These are phyloP conservation scores for Ogataea populi-albae DNA, from an alignment of 805 yeast genomes.

Conservation along the genomic window DNA sequence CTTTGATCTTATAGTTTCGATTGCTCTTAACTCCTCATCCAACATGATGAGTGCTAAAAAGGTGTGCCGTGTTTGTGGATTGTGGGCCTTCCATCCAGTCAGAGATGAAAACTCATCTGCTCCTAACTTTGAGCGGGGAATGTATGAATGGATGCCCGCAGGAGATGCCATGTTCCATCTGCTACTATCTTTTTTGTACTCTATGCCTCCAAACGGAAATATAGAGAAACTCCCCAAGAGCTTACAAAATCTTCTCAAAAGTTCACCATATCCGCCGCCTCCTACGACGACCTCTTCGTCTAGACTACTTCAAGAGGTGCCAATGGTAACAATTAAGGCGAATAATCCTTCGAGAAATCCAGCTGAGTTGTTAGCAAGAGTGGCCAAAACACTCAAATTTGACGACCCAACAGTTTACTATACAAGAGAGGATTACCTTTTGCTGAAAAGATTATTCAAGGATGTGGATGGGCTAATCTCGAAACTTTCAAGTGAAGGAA, in stretches of 20 bases:
- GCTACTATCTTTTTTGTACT: slow-evolving; percentile 68
- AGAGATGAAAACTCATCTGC: slow-evolving; percentile 36
- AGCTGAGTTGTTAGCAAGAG: slow-evolving; percentile 57
- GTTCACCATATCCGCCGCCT: slow-evolving; percentile 75
- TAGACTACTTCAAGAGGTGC: slow-evolving; percentile 33
- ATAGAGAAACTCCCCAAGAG: slow-evolving; percentile 58
- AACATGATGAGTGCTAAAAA: slow-evolving; percentile 80
- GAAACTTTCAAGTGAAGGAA: slow-evolving; percentile 71
- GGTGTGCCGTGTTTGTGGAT: slow-evolving; percentile 74
- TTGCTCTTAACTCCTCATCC: slow-evolving; percentile 74
- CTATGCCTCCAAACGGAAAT: slow-evolving; percentile 66
- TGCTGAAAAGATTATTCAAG: slow-evolving; percentile 69
- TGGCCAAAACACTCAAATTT: slow-evolving; percentile 60
- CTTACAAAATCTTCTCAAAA: slow-evolving; percentile 60
- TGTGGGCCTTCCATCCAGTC: slow-evolving; percentile 72
- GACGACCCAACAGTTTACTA: slow-evolving; percentile 67
- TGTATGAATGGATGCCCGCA: slow-evolving; percentile 74
- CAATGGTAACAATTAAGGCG: slow-evolving; percentile 32
- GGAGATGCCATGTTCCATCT: slow-evolving; percentile 85
- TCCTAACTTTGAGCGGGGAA: slow-evolving; percentile 60
- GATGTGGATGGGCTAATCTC: slow-evolving; percentile 52
- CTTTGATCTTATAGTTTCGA: slow-evolving; percentile 71
- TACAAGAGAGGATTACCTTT: slow-evolving; percentile 74
- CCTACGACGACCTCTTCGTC: slow-evolving; percentile 29
- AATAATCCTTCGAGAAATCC: slow-evolving; percentile 48